phyloP scores from a whole-genome alignment of 495 filamentous ascomycete genomes.

The Copromyces sp. region DNA sequence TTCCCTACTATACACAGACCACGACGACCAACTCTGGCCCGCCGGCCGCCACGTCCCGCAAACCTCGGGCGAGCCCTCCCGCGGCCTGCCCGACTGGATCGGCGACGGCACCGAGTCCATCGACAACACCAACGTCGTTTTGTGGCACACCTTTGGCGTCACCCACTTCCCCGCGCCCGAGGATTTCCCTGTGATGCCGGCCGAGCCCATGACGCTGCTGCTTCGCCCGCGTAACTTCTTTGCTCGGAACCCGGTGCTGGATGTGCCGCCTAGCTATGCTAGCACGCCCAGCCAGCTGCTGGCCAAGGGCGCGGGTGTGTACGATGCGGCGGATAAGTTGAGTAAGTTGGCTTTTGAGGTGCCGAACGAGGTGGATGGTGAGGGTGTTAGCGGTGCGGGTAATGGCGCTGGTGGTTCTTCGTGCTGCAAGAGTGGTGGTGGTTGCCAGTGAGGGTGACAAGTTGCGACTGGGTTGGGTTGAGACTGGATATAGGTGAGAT shows the following conservation, averaged over 20 bases:
- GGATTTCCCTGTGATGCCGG: conserved; percentile 93
- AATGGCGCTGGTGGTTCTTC: background rate
- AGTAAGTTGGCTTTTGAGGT: conserved; percentile 33
- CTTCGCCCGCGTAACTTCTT: conserved; percentile 87
- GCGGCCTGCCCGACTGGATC: conserved; percentile 77
- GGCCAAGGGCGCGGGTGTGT: conserved; percentile 33
- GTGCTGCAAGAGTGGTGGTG: conserved; percentile 32
- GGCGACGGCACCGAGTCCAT: conserved; percentile 60
- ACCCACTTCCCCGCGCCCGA: conserved; percentile 89
- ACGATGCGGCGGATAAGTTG: conserved; percentile 36
- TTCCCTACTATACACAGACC: conserved; percentile 41
- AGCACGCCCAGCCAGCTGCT: conserved; percentile 63
- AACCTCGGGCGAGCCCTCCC: conserved; percentile 74
- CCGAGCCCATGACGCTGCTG: conserved; percentile 68
- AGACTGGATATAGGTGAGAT: background rate
- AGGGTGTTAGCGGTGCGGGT: conserved; percentile 1
- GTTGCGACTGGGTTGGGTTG: background rate
- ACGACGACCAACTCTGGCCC: conserved; percentile 79
- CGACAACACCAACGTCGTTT: conserved; percentile 77
- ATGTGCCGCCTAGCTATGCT: conserved; percentile 73
- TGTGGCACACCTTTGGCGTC: conserved; percentile 95
- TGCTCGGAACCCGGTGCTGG: conserved; percentile 69
- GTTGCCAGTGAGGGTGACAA: conserved; percentile 52
- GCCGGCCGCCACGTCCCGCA: conserved; percentile 92
- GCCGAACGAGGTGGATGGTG: conserved; percentile 23